Evolutionary conservation across 1,284 basidiomycete genomes (phyloP).

Genomic region (Abortiporus biennis): DNA sequence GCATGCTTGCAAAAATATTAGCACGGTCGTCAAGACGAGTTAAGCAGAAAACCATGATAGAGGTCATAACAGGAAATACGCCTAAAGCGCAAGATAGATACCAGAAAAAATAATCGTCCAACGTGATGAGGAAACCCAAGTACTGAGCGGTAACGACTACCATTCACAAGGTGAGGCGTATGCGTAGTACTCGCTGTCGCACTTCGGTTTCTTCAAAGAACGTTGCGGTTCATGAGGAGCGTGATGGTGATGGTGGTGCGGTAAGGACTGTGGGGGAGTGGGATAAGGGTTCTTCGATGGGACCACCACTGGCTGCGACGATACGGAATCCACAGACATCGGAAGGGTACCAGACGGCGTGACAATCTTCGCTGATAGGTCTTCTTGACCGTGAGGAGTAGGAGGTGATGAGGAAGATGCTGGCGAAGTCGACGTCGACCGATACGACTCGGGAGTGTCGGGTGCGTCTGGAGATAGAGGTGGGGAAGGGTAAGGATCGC

Average conservation of each 20-base stretch:
- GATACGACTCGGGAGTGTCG: slow-evolving; percentile 42
- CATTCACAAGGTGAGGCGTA: slow-evolving; percentile 40
- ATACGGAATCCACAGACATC: slow-evolving; percentile 15
- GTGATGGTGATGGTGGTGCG: slow-evolving; percentile 13
- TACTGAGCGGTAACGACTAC: slow-evolving; percentile 27
- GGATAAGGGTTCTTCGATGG: not conserved
- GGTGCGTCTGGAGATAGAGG: slow-evolving; percentile 30
- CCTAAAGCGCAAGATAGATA: too few species aligned
- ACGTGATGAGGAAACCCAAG: too few species aligned
- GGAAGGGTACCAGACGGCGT: slow-evolving; percentile 30
- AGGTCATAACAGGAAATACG: too few species aligned
- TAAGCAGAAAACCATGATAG: too few species aligned
- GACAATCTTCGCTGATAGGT: slow-evolving; percentile 39
- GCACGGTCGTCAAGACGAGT: too few species aligned
- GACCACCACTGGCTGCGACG: not conserved
- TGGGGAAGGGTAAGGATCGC: slow-evolving; percentile 4
- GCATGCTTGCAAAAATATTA: too few species aligned
- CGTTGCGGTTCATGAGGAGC: slow-evolving; percentile 12
- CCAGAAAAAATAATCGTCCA: too few species aligned
- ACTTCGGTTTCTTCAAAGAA: slow-evolving; percentile 30
- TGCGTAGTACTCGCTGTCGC: slow-evolving; percentile 33
- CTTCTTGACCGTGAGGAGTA: slow-evolving; percentile 44
- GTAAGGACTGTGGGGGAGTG: slow-evolving; percentile 17
- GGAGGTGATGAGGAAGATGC: slow-evolving; percentile 49
- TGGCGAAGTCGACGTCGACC: slow-evolving; percentile 44